Evolutionary conservation across 176 grass and related monocot species (phyloP).

Genomic region (Zoysia pacifica): DNA sequence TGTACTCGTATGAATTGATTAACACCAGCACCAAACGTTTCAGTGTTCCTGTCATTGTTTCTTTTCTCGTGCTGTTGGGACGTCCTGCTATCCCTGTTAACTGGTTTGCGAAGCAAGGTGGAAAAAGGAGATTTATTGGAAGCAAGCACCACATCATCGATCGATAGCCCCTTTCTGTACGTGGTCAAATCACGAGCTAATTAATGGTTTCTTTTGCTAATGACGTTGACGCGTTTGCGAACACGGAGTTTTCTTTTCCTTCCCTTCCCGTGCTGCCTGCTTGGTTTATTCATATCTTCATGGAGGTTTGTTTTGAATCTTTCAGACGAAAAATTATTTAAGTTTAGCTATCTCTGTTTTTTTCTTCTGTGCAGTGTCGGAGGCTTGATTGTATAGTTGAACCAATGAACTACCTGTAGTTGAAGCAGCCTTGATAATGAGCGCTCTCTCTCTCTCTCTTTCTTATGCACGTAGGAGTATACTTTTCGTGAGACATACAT

Average conservation of each 20-base stretch:
- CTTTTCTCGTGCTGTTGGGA: conserved; percentile 33
- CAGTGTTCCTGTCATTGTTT: neutral
- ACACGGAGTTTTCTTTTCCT: neutral
- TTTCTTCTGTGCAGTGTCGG: neutral
- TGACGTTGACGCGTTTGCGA: conserved; percentile 25
- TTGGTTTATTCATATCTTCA: neutral
- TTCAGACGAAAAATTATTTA: no score
- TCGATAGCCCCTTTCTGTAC: no score
- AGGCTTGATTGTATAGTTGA: no score
- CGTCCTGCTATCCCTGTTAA: conserved; percentile 39
- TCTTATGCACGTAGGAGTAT: neutral
- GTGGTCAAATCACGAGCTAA: conserved; percentile 34
- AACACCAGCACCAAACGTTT: conserved; percentile 22
- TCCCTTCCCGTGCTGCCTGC: no score
- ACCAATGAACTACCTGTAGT: no score
- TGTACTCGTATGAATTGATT: neutral
- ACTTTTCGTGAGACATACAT: conserved; percentile 7
- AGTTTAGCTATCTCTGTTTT: neutral
- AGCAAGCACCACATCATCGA: no score
- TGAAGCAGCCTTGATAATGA: no score
- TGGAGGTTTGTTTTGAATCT: neutral
- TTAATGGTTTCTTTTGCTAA: conserved; percentile 29
- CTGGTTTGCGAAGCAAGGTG: conserved; percentile 46
- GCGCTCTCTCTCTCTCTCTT: no score
- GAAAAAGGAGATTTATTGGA: neutral